phyloP scores from a whole-genome alignment of 2,329 filamentous ascomycete species.

The Kalmusia sp. region DNA sequence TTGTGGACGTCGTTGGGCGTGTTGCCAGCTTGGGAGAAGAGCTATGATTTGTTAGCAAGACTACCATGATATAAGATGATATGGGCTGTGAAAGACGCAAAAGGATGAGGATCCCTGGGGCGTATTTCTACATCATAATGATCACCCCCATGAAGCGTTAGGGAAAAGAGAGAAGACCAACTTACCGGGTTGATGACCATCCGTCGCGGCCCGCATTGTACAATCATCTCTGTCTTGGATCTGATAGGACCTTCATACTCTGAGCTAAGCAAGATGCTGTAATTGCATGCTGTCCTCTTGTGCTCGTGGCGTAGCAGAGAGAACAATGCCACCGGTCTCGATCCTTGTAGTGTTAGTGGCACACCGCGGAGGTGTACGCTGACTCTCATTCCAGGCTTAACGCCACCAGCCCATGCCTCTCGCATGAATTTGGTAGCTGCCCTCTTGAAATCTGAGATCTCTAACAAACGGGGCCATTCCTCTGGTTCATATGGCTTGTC shows the following conservation, averaged over 20 bases:
- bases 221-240: conserved; percentile 88
- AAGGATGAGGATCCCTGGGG: too few species aligned
- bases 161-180: not conserved
- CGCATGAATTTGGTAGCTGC: conserved; percentile 77
- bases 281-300: conserved; percentile 85
- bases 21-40: conserved; percentile 88
- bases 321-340: conserved; percentile 75
- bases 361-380: conserved; percentile 74
- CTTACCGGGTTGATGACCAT: conserved; percentile 79
- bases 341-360: conserved; percentile 61
- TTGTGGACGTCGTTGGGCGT: conserved; percentile 98
- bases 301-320: conserved; percentile 93
- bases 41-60: conserved; percentile 28
- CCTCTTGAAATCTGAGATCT: conserved; percentile 87
- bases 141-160: too few species aligned
- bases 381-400: conserved; percentile 83
- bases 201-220: conserved; percentile 88
- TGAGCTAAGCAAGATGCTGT: conserved; percentile 84
- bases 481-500: conserved; percentile 87
- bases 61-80: too few species aligned
- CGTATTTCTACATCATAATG: too few species aligned
- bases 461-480: conserved; percentile 85
- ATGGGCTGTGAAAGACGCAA: too few species aligned
- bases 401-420: conserved; percentile 88
- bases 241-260: conserved; percentile 79